Base-by-base conservation (phyloP, 2,329 filamentous ascomycete genomes). In the Mariannaea sp. region DNA sequence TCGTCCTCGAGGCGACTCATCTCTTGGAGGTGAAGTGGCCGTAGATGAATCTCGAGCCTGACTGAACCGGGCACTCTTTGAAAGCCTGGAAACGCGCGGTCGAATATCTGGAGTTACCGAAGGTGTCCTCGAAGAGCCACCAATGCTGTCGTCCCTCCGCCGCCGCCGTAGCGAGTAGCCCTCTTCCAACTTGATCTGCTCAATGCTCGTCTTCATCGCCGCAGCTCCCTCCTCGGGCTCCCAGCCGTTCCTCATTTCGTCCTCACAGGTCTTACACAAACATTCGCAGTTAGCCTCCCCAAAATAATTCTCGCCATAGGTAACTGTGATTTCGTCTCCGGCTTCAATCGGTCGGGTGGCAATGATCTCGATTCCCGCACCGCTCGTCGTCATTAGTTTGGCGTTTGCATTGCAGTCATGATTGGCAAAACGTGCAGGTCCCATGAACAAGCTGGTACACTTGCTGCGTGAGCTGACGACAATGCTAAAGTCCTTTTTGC, bases 401-500 rank as follows among this genome's bases (percentile, higher is more conserved):
- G 92, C 92, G 75, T 97, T 99, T 26, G 94, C 91, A 62, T 89
- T 83, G 74, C 94, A 99, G 71, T 99, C 94, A 73, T 99, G 94
- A 69, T 99, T 99, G 20, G 94, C 92, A 71, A 99, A 97, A 44
- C 94, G 86, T 27, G 94, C 94, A 7, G 94, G 95, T 0, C 94
- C 94, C 69, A 99, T 86, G 69, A 99, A 97, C 35, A 99, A 77
- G 45, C 90, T 96, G 24, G 92, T 89, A 56, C 88, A 88, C 74
- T 96, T 97, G 73, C 89, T 93, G 53, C 94, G 83, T 61, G 91
- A 93, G 57, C 92, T 96, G 68, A 97, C 89, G 26, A 99, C 92
- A 59, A 99, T 92, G 70, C 92, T 97, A 71, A 99, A 99, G 69
- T 99, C 94, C 68, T 93, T 92, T 69, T 94, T 89, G 55, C 86